Evolutionary conservation across 352 stramenopile species (phyloP), one percentile per base, ranked within the genome.

Genomic region (Globisporangium ultimum): DNA sequence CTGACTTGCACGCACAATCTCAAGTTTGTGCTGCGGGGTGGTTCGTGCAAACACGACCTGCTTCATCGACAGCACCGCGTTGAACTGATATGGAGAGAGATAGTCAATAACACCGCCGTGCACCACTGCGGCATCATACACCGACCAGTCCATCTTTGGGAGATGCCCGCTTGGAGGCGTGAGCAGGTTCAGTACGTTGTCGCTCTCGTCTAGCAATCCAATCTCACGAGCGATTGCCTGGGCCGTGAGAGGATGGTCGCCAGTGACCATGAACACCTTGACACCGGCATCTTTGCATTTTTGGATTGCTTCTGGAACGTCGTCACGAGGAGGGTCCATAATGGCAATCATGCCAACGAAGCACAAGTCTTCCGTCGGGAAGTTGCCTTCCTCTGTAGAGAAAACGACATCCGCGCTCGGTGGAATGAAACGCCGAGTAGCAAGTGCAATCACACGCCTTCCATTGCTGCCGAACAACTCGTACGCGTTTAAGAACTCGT

Each of bases 11-110:
- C 84, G 66, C 15, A 93, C 28, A 36, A 36, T 36, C 28, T 36
- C 28, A 36, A 36, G 28, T 36, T 36, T 36, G 28, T 36, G 28
- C 61, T 97, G 70, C 18, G 96, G 94, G 10, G 85, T 97, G 3
- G 91, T 93, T 58, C 96, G 88, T 11, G 95, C 96, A 67, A 99
- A 99, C 12, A 99, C 95, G 40, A 98, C 87, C 48, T 97, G 49
- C 15, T 65, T 52, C 47, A 74, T 61, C 13, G 55, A 24, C 22
- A 80, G 36, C 36, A 81, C 66, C 63, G 56, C 48, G 45, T 71
- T 64, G 10, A 76, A 64, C 22, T 74, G 59, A 43, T 65, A 78
- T 28, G 67, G 55, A 10, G 64, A 63, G 9, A 79, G 52, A 20
- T 63, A 51, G 40, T 74, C 67, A 11, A 84, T 58, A 11, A 69